A percentile compares a stretch with the other conserved stretches of the same genome.
Conservation (phyloP, 768 basidiomycete genomes). For the Naganishia randhawae region DNA sequence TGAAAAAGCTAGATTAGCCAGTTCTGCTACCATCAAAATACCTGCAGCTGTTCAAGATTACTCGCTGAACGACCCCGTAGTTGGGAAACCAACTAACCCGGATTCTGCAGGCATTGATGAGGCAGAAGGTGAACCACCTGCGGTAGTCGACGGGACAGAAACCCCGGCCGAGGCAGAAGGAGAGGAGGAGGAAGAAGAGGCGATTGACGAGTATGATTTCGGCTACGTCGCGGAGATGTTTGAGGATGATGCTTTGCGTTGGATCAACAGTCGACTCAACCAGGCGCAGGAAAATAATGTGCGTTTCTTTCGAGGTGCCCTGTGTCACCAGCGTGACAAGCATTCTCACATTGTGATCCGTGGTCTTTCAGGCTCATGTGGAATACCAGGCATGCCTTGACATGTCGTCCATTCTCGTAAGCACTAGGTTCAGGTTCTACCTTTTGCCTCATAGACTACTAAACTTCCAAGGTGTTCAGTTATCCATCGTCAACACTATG, state of each 20-base stretch:
- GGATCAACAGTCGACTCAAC: conserved; percentile 58
- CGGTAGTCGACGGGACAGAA: neutral
- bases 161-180: conserved; percentile 26
- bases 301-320: conserved; percentile 30
- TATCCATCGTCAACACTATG: conserved; percentile 84
- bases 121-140: neutral
- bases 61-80: conserved; percentile 19
- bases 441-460: neutral
- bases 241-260: conserved; percentile 61
- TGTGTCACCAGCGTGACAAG: neutral
- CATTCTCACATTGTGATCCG: neutral
- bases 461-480: conserved; percentile 42
- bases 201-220: conserved; percentile 20
- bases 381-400: conserved; percentile 92
- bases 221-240: conserved; percentile 54
- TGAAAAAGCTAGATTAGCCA: conserved; percentile 8
- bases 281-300: conserved; percentile 59
- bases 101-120: neutral
- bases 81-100: neutral
- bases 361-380: conserved; percentile 49
- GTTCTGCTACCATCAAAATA: neutral
- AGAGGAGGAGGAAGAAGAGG: conserved; percentile 40
- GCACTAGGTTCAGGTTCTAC: conserved; percentile 51
- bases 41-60: neutral
- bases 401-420: conserved; percentile 69